A percentile compares a stretch with the other conserved stretches of the same genome.
Conservation (phyloP, 1,139 yeast genomes). For the Meyerozyma guilliermondii region DNA sequence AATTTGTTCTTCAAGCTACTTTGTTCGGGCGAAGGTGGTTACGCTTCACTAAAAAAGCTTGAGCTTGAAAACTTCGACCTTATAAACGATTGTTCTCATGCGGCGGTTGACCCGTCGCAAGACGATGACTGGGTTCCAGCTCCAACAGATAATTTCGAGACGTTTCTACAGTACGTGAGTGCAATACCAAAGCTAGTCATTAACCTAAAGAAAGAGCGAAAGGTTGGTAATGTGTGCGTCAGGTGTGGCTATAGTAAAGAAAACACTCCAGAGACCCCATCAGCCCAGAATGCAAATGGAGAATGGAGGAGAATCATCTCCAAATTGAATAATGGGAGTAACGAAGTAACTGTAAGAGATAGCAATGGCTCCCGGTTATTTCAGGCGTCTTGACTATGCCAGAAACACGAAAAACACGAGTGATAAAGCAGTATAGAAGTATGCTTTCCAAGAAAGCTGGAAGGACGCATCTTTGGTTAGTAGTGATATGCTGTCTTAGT, state of each 20-base stretch:
- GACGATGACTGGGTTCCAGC: conserved; percentile 5
- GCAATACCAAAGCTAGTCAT: conserved; percentile 22
- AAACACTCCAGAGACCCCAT: not conserved
- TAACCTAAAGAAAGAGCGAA: conserved; percentile 18
- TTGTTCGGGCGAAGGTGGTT: conserved; percentile 37
- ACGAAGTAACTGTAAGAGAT: not conserved
- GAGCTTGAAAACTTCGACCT: conserved; percentile 31
- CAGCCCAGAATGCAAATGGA: not conserved
- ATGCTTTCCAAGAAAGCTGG: not conserved
- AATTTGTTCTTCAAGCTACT: conserved; percentile 39
- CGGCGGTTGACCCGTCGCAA: not conserved
- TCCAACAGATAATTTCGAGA: conserved; percentile 21
- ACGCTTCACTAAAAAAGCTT: conserved; percentile 22
- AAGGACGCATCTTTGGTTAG: not conserved
- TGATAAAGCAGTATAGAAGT: not conserved
- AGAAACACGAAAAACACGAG: not conserved
- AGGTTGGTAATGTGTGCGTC: conserved; percentile 23
- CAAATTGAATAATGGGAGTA: not conserved
- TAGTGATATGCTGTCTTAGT: not conserved
- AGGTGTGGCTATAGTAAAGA: conserved; percentile 30
- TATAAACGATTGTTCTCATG: conserved; percentile 16
- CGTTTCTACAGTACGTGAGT: conserved; percentile 23
- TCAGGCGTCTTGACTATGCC: not conserved
- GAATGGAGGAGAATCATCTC: conserved; percentile 9
- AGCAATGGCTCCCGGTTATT: not conserved